phyloP scores from a whole-genome alignment of 192 early-diverging fungal species.

The Entomortierella beljakovae region DNA sequence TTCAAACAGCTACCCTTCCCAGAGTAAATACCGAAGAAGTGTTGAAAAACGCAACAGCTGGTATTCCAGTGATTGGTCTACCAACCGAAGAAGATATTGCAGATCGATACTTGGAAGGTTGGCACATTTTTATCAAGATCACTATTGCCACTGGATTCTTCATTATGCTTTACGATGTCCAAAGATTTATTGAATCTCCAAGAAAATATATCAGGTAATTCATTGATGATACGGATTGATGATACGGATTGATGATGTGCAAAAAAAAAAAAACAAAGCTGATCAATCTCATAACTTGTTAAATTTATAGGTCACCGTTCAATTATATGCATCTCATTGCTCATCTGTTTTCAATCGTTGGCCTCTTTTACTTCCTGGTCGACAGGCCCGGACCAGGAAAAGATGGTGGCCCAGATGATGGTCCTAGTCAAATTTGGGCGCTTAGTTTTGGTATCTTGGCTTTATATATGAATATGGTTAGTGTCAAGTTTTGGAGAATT shows the following conservation, averaged over 20 bases:
- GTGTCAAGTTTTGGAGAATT: background rate
- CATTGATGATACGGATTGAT: no score
- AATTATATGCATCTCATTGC: slow-evolving; percentile 24
- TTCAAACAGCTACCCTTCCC: background rate
- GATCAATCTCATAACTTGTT: background rate
- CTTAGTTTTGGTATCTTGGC: slow-evolving; percentile 42
- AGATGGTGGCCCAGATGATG: background rate
- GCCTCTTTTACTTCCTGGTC: slow-evolving; percentile 15
- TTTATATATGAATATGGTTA: slow-evolving; percentile 43
- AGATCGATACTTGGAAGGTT: slow-evolving; percentile 14
- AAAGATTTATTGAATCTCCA: slow-evolving; percentile 7
- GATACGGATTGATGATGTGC: no score
- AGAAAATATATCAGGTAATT: slow-evolving; percentile 31
- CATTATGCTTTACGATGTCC: slow-evolving; percentile 9
- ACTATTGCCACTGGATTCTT: slow-evolving; percentile 17
- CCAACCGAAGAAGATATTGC: background rate
- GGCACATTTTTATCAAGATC: slow-evolving; percentile 24
- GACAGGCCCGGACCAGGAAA: background rate
- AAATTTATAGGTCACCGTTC: slow-evolving; percentile 37
- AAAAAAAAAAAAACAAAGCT: background rate
- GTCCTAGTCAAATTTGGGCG: slow-evolving; percentile 28
- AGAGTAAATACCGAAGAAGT: no score
- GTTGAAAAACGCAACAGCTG: background rate
- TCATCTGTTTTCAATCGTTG: slow-evolving; percentile 6
- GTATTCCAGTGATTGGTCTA: background rate